These are phyloP conservation scores for Blastocystis sp. DNA, from an alignment of 352 stramenopile genomes.

Conservation along the genomic window DNA sequence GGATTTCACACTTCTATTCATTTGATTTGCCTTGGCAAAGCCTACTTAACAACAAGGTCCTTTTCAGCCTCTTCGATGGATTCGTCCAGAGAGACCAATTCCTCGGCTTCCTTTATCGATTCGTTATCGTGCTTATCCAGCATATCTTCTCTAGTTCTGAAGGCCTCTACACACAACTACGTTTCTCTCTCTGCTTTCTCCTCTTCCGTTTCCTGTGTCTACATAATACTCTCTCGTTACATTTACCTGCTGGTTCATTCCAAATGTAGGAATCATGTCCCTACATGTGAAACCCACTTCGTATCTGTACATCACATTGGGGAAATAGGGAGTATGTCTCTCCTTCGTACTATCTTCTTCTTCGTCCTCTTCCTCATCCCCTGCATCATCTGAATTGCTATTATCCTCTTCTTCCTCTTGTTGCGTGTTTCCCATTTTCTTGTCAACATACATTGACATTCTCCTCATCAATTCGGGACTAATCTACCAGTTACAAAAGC, in stretches of 20 bases:
- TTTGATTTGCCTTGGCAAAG: neutral
- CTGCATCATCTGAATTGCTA: neutral
- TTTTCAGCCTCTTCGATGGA: neutral
- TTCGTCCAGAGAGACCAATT: neutral
- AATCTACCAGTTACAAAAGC: neutral
- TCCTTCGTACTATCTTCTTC: neutral
- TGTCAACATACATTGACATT: neutral
- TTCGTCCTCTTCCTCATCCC: neutral
- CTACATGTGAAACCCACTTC: neutral
- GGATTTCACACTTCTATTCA: neutral
- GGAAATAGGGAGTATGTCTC: neutral
- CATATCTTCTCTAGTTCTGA: neutral
- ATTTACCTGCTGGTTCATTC: neutral
- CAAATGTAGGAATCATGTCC: neutral
- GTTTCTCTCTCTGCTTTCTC: neutral
- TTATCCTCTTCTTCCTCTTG: neutral
- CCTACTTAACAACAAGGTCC: neutral
- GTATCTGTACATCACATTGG: neutral
- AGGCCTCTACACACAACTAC: neutral
- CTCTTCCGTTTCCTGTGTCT: neutral
- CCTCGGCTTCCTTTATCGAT: neutral
- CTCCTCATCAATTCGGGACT: neutral
- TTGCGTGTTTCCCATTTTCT: neutral
- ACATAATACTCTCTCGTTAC: too few species aligned
- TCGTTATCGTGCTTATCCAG: constrained; percentile 17